phyloP scores from a whole-genome alignment of 345 rosid genomes.

The Moricandia arvensis region DNA sequence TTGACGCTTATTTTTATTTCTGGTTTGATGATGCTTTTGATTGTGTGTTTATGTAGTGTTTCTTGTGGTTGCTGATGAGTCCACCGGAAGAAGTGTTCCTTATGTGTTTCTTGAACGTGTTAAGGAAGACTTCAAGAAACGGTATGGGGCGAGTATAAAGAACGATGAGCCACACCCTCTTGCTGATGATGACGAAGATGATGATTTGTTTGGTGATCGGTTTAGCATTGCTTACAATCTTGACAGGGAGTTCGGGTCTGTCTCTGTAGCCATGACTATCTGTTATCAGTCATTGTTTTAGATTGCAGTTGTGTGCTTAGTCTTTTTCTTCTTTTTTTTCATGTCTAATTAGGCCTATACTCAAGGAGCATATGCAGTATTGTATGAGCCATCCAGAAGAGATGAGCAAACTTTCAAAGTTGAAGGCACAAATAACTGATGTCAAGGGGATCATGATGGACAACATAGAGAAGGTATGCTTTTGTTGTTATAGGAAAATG shows the following conservation, averaged over 20 bases:
- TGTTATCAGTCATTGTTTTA: background rate
- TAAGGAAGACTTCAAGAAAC: constrained; percentile 81
- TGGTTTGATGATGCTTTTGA: constrained; percentile 15
- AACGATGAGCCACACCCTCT: constrained; percentile 67
- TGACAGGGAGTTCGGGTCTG: constrained; percentile 96
- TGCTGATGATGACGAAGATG: constrained; percentile 85
- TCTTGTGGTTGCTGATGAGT: constrained; percentile 95
- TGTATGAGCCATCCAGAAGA: constrained; percentile 95
- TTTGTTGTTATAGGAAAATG: background rate
- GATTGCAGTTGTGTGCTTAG: background rate
- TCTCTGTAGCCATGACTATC: constrained; percentile 14
- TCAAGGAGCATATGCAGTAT: constrained; percentile 98
- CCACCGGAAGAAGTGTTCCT: constrained; percentile 78
- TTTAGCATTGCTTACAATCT: constrained; percentile 97
- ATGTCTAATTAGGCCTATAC: constrained; percentile 62
- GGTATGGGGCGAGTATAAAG: constrained; percentile 63
- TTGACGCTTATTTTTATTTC: background rate
- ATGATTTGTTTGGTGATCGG: constrained; percentile 85
- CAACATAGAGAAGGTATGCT: background rate
- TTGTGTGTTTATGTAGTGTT: constrained; percentile 59
- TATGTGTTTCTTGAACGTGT: constrained; percentile 90
- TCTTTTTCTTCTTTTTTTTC: background rate
- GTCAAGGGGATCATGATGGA: constrained; percentile 57
- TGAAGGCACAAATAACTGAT: constrained; percentile 86
- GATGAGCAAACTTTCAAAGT: constrained; percentile 82